Evolutionary conservation across 164 flowering plant species (phyloP).

Genomic region (Hamamelis virginiana): DNA sequence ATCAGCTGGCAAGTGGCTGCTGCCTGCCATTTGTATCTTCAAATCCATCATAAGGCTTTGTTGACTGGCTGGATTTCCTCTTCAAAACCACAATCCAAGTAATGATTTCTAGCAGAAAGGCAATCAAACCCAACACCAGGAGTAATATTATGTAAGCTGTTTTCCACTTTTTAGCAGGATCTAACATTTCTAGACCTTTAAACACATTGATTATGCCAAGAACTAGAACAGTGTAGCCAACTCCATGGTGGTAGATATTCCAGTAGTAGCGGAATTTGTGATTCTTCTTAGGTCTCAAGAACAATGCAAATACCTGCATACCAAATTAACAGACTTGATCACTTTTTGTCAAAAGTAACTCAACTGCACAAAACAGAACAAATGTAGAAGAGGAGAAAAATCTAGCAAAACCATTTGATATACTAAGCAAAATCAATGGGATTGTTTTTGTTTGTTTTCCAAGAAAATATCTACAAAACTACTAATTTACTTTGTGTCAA

Average conservation of each 20-base stretch:
- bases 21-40: conserved; percentile 10
- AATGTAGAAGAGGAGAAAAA: too few relatives aligned
- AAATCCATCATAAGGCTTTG: conserved; percentile 41
- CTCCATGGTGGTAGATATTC: conserved; percentile 75
- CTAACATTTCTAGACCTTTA: conserved; percentile 63
- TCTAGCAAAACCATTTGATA: too few relatives aligned
- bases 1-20: conserved; percentile 6
- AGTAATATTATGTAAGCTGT: conserved; percentile 45
- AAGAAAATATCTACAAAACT: too few relatives aligned
- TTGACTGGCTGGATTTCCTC: conserved; percentile 48
- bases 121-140: conserved; percentile 42
- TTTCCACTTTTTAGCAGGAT: conserved; percentile 54
- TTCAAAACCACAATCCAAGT: conserved; percentile 65
- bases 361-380: too few relatives aligned
- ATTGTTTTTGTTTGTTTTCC: too few relatives aligned
- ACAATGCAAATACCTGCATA: conserved; percentile 66
- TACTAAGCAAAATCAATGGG: too few relatives aligned
- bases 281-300: conserved; percentile 69
- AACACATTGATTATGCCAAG: conserved; percentile 72
- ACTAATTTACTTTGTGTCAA: too few relatives aligned
- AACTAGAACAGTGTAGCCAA: conserved; percentile 64
- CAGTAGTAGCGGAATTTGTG: conserved; percentile 71
- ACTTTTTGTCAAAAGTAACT: too few relatives aligned
- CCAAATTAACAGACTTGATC: too few relatives aligned
- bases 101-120: conserved; percentile 49